Conservation (phyloP, 2,329 filamentous ascomycete species). For the Tolypocladium album region DNA sequence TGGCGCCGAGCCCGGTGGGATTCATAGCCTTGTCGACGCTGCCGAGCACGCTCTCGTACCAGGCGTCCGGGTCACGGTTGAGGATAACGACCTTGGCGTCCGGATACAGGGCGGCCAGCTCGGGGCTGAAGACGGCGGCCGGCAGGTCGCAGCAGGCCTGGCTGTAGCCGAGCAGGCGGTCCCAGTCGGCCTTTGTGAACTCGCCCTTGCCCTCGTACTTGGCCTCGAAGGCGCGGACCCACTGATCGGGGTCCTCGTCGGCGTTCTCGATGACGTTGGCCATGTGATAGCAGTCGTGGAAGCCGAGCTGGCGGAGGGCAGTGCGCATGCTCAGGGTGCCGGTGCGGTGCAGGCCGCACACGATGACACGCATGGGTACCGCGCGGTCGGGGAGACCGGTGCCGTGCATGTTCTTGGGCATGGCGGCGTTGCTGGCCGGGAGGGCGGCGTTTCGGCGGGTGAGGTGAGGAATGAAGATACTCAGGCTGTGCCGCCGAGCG, state of each 20-base stretch:
- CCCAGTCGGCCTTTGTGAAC: conserved; percentile 30
- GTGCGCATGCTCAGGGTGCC: conserved; percentile 23
- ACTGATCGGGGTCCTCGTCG: conserved; percentile 12
- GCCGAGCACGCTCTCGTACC: conserved; percentile 21
- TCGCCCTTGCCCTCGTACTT: conserved; percentile 19
- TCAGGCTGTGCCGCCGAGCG: not conserved
- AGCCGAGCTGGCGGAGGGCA: conserved; percentile 13
- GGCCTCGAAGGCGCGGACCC: conserved; percentile 20
- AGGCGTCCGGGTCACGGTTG: conserved; percentile 26
- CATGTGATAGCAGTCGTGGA: conserved; percentile 20
- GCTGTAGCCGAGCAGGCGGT: conserved; percentile 31
- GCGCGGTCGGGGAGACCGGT: conserved; percentile 13
- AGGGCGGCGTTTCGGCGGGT: not conserved
- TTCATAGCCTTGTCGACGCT: conserved; percentile 10
- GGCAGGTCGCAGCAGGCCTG: conserved; percentile 47
- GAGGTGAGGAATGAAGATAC: not conserved
- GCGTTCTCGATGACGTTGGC: conserved; percentile 9
- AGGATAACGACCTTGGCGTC: conserved; percentile 28
- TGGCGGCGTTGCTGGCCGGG: not conserved
- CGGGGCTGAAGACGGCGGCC: conserved; percentile 36
- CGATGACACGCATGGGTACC: conserved; percentile 28
- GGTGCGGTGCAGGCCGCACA: conserved; percentile 26
- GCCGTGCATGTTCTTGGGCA: not conserved
- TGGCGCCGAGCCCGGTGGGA: conserved; percentile 3
- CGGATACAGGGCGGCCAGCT: conserved; percentile 21